Evolutionary conservation across 1,284 basidiomycete genomes (phyloP).

Genomic region (Cryptococcus sp.): DNA sequence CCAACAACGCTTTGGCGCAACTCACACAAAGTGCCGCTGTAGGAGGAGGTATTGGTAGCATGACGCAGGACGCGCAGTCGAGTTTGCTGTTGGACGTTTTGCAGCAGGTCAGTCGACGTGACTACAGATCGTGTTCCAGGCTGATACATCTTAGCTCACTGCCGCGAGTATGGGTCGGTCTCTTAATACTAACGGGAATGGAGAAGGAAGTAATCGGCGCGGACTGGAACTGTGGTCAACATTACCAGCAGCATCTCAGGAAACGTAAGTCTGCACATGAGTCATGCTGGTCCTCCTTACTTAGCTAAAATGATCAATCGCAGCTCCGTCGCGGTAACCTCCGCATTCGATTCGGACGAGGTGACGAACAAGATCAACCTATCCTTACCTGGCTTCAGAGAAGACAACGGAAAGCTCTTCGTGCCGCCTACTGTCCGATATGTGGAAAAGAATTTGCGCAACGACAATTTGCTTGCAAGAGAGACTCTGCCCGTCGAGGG

Average conservation of each 20-base stretch:
- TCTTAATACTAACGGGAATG: slow-evolving; percentile 7
- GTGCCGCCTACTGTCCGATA: slow-evolving; percentile 89
- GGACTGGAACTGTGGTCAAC: slow-evolving; percentile 40
- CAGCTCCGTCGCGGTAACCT: slow-evolving; percentile 45
- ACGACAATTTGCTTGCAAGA: slow-evolving; percentile 28
- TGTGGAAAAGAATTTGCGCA: slow-evolving; percentile 56
- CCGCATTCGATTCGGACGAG: slow-evolving; percentile 80
- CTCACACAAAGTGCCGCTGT: slow-evolving; percentile 31
- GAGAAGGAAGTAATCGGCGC: slow-evolving; percentile 14
- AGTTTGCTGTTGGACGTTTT: slow-evolving; percentile 47
- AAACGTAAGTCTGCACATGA: slow-evolving; percentile 27
- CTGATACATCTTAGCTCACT: slow-evolving; percentile 28
- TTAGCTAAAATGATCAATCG: not conserved
- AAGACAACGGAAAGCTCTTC: slow-evolving; percentile 82
- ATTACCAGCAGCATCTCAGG: slow-evolving; percentile 31
- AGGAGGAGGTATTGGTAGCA: slow-evolving; percentile 30
- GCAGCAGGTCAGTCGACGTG: slow-evolving; percentile 33
- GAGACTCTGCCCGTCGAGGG: slow-evolving; percentile 47
- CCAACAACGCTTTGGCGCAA: slow-evolving; percentile 43
- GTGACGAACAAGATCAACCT: slow-evolving; percentile 85
- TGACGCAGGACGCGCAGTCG: slow-evolving; percentile 41
- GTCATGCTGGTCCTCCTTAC: not conserved
- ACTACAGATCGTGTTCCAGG: not conserved
- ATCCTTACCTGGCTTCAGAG: slow-evolving; percentile 85
- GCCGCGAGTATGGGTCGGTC: slow-evolving; percentile 37